phyloP scores from a whole-genome alignment of 2,329 filamentous ascomycete species.

The Aspergillus sp. region DNA sequence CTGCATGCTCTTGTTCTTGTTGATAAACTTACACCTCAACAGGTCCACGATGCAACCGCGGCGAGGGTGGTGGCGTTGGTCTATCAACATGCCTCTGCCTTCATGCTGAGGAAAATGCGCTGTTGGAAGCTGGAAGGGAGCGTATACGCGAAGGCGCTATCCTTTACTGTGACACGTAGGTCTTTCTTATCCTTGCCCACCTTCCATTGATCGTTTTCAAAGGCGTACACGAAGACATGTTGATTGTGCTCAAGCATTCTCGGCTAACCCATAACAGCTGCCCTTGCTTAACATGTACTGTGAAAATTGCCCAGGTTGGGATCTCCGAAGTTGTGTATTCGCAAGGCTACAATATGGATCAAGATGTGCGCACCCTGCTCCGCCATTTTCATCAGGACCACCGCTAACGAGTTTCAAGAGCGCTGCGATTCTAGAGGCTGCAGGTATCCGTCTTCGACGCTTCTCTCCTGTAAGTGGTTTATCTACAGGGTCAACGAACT shows the following conservation, averaged over 20 bases:
- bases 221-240: no score
- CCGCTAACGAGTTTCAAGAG: slow-evolving; percentile 44
- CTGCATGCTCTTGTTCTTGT: neutral
- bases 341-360: slow-evolving; percentile 92
- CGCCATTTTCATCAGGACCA: slow-evolving; percentile 10
- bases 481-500: neutral
- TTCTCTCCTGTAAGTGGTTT: slow-evolving; percentile 66
- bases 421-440: slow-evolving; percentile 76
- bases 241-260: no score
- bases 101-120: slow-evolving; percentile 97
- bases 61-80: slow-evolving; percentile 65
- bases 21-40: slow-evolving; percentile 8
- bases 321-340: slow-evolving; percentile 95
- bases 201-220: no score
- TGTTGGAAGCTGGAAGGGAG: slow-evolving; percentile 90
- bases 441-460: slow-evolving; percentile 80
- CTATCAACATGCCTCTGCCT: slow-evolving; percentile 89
- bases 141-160: slow-evolving; percentile 78
- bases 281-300: slow-evolving; percentile 94
- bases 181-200: neutral
- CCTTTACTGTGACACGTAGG: slow-evolving; percentile 82
- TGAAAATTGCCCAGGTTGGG: slow-evolving; percentile 97
- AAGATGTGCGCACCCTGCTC: slow-evolving; percentile 47
- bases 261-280: slow-evolving; percentile 50
- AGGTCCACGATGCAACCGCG: slow-evolving; percentile 74